A percentile compares a stretch with the other conserved stretches of the same genome.
Conservation (phyloP, 1,284 basidiomycete genomes). For the Melampsora americana region DNA sequence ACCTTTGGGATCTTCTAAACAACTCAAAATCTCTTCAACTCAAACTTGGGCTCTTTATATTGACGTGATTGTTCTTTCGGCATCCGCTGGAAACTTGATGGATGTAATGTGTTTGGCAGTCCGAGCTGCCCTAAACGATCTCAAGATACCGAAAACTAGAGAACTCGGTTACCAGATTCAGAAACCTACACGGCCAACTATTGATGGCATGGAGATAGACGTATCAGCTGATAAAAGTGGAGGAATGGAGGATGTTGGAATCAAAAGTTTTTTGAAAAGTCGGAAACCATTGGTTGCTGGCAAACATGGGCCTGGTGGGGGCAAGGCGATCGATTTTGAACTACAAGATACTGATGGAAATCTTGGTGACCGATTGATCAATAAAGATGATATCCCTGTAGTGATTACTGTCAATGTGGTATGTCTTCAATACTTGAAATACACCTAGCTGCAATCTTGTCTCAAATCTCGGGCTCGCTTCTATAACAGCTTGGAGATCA, state of each 20-base stretch:
- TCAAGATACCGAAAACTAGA: conserved; percentile 38
- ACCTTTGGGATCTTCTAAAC: conserved; percentile 29
- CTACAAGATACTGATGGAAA: conserved; percentile 38
- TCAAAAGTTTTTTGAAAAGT: neutral
- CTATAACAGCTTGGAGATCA: conserved; percentile 27
- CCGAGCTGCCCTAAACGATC: conserved; percentile 26
- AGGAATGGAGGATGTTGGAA: neutral
- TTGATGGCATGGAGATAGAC: neutral
- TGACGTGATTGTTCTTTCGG: conserved; percentile 34
- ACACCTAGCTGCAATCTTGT: neutral
- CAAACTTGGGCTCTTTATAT: conserved; percentile 36
- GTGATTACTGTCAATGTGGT: conserved; percentile 37
- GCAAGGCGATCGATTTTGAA: conserved; percentile 33
- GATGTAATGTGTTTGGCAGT: conserved; percentile 42
- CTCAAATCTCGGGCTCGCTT: neutral
- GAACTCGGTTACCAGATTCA: conserved; percentile 36
- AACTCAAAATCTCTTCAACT: conserved; percentile 38
- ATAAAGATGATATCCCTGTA: conserved; percentile 24
- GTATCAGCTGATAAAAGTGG: neutral
- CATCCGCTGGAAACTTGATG: conserved; percentile 38
- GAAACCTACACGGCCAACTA: neutral
- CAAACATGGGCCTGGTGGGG: neutral
- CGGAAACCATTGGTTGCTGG: conserved; percentile 8
- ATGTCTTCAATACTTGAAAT: neutral
- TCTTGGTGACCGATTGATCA: conserved; percentile 35